phyloP scores from a whole-genome alignment of 495 filamentous ascomycete species.

The Aspergillus conjunctus region DNA sequence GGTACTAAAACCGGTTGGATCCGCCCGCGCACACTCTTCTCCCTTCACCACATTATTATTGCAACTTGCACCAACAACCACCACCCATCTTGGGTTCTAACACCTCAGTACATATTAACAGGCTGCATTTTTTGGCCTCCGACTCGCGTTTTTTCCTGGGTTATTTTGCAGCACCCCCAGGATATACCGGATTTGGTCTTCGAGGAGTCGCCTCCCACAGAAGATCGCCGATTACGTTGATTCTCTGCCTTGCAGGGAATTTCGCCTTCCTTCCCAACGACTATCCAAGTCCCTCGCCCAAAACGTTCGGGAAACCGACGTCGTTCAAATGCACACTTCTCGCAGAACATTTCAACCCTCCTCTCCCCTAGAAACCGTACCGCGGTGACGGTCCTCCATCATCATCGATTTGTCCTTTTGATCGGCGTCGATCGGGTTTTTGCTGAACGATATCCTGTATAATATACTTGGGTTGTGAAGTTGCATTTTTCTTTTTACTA shows the following conservation, averaged over 20 bases:
- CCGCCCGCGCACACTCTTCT: not conserved
- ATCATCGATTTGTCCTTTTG: conserved; percentile 27
- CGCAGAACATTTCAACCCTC: conserved; percentile 44
- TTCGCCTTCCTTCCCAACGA: conserved; percentile 1
- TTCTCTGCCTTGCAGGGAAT: conserved; percentile 17
- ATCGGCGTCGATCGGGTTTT: conserved; percentile 46
- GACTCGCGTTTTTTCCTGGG: conserved; percentile 12
- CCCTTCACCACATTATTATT: conserved; percentile 7
- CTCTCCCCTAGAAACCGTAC: conserved; percentile 50
- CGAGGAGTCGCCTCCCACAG: conserved; percentile 5
- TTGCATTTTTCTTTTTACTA: conserved; percentile 26
- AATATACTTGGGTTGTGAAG: conserved; percentile 45
- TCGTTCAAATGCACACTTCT: conserved; percentile 55
- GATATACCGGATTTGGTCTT: conserved; percentile 15
- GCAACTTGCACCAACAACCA: not conserved
- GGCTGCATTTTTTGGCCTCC: conserved; percentile 1
- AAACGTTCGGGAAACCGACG: conserved; percentile 31
- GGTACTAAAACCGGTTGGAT: conserved; percentile 17
- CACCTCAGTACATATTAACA: not conserved
- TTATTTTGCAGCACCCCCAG: conserved; percentile 7
- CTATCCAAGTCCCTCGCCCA: conserved; percentile 2
- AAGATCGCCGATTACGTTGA: conserved; percentile 15
- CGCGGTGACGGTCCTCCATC: conserved; percentile 48
- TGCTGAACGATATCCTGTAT: conserved; percentile 53
- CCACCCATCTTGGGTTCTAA: conserved; percentile 22